phyloP scores from a whole-genome alignment of 2,329 filamentous ascomycete species.

The Neoarthrinium moseri region DNA sequence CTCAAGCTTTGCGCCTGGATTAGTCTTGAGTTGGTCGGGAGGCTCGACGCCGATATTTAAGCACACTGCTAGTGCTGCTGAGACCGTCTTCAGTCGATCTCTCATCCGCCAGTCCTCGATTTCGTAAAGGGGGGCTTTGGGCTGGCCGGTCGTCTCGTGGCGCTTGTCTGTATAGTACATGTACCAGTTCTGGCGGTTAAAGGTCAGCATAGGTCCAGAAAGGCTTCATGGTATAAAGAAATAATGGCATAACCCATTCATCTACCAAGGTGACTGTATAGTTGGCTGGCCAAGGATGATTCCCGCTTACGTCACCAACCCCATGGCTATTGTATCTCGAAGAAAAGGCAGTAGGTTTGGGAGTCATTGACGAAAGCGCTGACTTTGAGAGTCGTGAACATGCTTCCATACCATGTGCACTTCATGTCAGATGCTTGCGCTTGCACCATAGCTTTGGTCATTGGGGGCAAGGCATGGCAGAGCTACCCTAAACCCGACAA shows the following conservation, averaged over 20 bases:
- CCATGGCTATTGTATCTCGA: background rate
- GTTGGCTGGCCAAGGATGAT: no score
- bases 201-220: background rate
- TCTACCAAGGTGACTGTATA: no score
- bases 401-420: no score
- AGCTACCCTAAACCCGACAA: no score
- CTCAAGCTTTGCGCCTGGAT: constrained; percentile 88
- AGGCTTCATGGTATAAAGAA: no score
- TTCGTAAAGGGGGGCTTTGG: constrained; percentile 64
- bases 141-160: constrained; percentile 90
- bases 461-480: no score
- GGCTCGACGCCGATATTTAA: constrained; percentile 97
- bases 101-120: constrained; percentile 97
- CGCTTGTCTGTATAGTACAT: constrained; percentile 99
- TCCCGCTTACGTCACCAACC: background rate
- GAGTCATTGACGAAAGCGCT: no score
- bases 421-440: no score
- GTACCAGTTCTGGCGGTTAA: constrained; percentile 78
- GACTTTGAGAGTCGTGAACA: no score
- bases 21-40: constrained; percentile 94
- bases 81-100: constrained; percentile 94
- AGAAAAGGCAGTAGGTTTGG: no score
- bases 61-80: constrained; percentile 89
- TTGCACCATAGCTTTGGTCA: no score
- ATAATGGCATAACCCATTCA: no score